Conservation (phyloP, 805 yeast genomes). For the Candida vaughaniae region DNA sequence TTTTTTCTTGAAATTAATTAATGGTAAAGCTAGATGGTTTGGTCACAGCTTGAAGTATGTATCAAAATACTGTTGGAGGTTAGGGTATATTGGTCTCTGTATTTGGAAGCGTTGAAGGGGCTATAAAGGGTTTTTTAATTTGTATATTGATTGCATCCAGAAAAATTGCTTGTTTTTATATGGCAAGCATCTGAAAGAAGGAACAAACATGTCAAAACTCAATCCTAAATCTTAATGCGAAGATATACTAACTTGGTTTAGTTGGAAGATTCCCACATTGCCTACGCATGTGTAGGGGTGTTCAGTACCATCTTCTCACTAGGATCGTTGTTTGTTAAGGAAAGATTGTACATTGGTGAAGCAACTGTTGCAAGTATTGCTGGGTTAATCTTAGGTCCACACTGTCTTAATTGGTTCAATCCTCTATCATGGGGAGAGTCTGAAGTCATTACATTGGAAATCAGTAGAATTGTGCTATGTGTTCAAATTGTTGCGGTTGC, state of each 20-base stretch:
- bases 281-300: conserved; percentile 84
- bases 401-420: conserved; percentile 76
- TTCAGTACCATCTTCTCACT: conserved; percentile 79
- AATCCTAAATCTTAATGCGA: too few species aligned
- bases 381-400: conserved; percentile 88
- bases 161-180: too few species aligned
- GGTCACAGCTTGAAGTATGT: conserved; percentile 38
- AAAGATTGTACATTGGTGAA: conserved; percentile 82
- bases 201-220: conserved; percentile 1
- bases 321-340: conserved; percentile 79
- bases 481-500: conserved; percentile 93
- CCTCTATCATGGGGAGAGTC: conserved; percentile 85
- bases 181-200: too few species aligned
- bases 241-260: conserved; percentile 16
- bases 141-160: too few species aligned
- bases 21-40: conserved; percentile 18
- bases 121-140: too few species aligned
- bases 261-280: conserved; percentile 70
- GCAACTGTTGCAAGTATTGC: conserved; percentile 85
- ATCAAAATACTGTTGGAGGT: too few species aligned
- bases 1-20: not conserved
- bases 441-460: conserved; percentile 78
- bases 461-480: conserved; percentile 78
- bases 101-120: too few species aligned
- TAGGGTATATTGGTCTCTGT: too few species aligned